Evolutionary conservation across 2,329 filamentous ascomycete genomes (phyloP), one percentile per base, ranked within the genome.

Genomic region (Penicillium hordei): DNA sequence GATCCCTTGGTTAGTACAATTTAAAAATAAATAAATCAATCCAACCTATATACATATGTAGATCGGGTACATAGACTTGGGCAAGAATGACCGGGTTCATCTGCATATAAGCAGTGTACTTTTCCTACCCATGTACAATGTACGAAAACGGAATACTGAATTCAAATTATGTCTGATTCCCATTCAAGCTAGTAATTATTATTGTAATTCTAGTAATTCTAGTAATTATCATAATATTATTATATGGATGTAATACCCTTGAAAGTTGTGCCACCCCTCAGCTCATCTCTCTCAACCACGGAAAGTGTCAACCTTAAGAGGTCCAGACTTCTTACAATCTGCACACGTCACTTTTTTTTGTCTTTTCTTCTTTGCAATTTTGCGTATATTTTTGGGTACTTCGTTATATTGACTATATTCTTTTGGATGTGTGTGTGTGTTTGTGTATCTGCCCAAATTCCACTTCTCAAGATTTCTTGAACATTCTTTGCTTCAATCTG

Each of bases 261-360:
- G 7, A 31, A 15, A 13, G n/a, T n/a, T 19, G 59, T 60, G 48
- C 52, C 39, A 59, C 56, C 55, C 19, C 7, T 33, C 45, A 33
- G 12, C 48, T 52, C 48, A 17, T 31, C 48, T 40, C 15, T 21
- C 31, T 48, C 21, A 53, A 53, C 58, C 60, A 59, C 61, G 58
- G 58, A 55, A 55, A 21, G 23, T 23, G 19, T 33, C 34, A 45
- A 33, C 31, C 31, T 6, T 2, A 6, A 6, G 31, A 33, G 40
- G 55, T 55, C 61, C 58, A 62, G 60, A 50, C 36, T 23, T 40
- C 52, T 60, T 53, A 62, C 57, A 58, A 48, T 42, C 53, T 55
- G 50, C 60, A 63, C 62, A 65, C 63, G 63, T 65, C 63, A 65
- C 62, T 60, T 15, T 48, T 10, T 31, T 56, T 57, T 43, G 17